Conservation (phyloP, 2,329 filamentous ascomycete genomes). For the Penicillium verrucosum region DNA sequence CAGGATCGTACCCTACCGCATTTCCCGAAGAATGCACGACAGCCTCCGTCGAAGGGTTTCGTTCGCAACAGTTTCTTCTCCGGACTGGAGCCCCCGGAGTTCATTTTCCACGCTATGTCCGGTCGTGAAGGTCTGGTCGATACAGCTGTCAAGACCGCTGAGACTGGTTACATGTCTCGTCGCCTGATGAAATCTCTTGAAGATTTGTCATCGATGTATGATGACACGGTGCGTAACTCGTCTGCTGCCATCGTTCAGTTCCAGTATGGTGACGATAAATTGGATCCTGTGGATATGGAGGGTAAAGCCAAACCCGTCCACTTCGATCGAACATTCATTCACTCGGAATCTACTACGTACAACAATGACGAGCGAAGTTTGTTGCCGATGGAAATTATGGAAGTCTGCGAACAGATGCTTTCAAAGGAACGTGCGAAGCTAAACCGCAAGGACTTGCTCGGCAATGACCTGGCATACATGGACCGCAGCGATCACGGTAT, state of each 20-base stretch:
- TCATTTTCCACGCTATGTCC: constrained; percentile 97
- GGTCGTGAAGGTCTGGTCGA: constrained; percentile 98
- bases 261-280: constrained; percentile 91
- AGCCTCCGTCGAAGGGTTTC: constrained; percentile 95
- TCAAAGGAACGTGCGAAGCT: constrained; percentile 65
- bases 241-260: constrained; percentile 89
- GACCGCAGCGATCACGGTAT: constrained; percentile 65
- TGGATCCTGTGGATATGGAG: constrained; percentile 98
- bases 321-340: constrained; percentile 86
- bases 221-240: constrained; percentile 90
- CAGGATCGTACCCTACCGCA: constrained; percentile 93
- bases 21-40: constrained; percentile 87
- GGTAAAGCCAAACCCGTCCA: constrained; percentile 87
- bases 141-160: constrained; percentile 97
- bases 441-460: constrained; percentile 58
- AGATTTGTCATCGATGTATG: constrained; percentile 89
- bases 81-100: constrained; percentile 83
- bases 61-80: constrained; percentile 97
- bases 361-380: constrained; percentile 72
- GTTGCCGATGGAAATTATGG: constrained; percentile 68
- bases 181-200: constrained; percentile 97
- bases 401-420: constrained; percentile 66
- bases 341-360: constrained; percentile 72
- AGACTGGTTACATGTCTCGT: constrained; percentile 98
- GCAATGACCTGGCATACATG: constrained; percentile 63